Evolutionary conservation across 2,329 filamentous ascomycete genomes (phyloP), one percentile per base, ranked within the genome.

Genomic region (Trichoderma sp.): DNA sequence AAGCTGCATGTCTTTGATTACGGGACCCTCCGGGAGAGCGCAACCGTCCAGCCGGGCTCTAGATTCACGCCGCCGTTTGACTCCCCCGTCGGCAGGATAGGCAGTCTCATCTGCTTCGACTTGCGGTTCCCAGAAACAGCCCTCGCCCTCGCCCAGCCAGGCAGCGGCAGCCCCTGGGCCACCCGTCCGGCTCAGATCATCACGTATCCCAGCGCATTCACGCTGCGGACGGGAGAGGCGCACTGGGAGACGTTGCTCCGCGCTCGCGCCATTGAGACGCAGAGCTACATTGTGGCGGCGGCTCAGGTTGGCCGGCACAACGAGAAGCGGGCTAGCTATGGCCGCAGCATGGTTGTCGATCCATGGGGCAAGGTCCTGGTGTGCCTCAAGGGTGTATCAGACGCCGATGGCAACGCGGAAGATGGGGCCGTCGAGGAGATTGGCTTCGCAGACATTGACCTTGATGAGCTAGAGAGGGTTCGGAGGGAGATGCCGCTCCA

Each of bases 1-100:
- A 98, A 98, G 81, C 83, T 97, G 36, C 95, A 98, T 80, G 86
- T 98, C 15, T 98, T 98, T 81, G 94, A 98, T 81, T 88, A 88
- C 75, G 85, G 83, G 15, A 75, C 77, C 11, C 83, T 88, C 23
- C 82, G 80, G 72, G 86, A 88, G 77, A 85, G 82, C 67, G 79
- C 80, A 30, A 91, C 86, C 59, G 93, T 94, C 0, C 91, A 95
- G 77, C 87, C 88, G 5, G 94, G 94, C 0, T 80, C 81, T 32
- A 75, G 81, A 3, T 88, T 97, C 53, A 83, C 89, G 1, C 80
- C 88, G 3, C 94, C 94, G 0, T 94, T 96, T 77, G 83, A 88
- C n/a, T 93, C 91, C 0, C 82, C 88, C 0, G 79, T 97, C 12
- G 95, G 95, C 15, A 89, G 88, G 43, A 86, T 98, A 23, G 95